These are phyloP conservation scores for Volvox reticuliferus DNA, from an alignment of 139 green algal species.

Conservation along the genomic window DNA sequence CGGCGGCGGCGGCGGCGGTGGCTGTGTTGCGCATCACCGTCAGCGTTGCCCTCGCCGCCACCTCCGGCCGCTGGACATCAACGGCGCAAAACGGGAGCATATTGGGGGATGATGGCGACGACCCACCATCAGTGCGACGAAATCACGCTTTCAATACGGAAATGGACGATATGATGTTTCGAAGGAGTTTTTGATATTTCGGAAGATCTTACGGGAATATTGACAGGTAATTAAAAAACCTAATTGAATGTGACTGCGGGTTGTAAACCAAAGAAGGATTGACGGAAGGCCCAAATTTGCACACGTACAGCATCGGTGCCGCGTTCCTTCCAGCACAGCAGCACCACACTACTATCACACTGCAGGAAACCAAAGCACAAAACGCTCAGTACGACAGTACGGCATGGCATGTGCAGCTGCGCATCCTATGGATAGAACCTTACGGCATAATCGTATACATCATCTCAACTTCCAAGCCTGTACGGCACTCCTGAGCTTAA, in stretches of 20 bases:
- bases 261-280: not conserved
- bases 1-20: constrained; percentile 17
- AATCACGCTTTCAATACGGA: not conserved
- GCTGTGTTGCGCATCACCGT: constrained; percentile 26
- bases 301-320: not conserved
- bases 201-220: not conserved
- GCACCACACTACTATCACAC: too few species aligned
- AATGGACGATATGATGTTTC: not conserved
- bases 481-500: not conserved
- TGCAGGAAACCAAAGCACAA: too few species aligned
- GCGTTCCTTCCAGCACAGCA: not conserved
- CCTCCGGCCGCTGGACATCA: not conserved
- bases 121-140: not conserved
- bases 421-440: too few species aligned
- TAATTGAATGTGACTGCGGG: not conserved
- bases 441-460: too few species aligned
- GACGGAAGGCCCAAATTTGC: not conserved
- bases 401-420: too few species aligned
- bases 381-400: too few species aligned
- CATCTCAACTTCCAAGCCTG: too few species aligned
- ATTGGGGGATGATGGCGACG: not conserved
- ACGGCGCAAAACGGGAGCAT: not conserved
- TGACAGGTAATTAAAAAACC: not conserved
- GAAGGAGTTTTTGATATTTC: not conserved
- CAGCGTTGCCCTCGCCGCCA: too few species aligned